These are phyloP conservation scores for Ophiostoma sp. DNA, from an alignment of 2,329 filamentous ascomycete species.

Conservation along the genomic window DNA sequence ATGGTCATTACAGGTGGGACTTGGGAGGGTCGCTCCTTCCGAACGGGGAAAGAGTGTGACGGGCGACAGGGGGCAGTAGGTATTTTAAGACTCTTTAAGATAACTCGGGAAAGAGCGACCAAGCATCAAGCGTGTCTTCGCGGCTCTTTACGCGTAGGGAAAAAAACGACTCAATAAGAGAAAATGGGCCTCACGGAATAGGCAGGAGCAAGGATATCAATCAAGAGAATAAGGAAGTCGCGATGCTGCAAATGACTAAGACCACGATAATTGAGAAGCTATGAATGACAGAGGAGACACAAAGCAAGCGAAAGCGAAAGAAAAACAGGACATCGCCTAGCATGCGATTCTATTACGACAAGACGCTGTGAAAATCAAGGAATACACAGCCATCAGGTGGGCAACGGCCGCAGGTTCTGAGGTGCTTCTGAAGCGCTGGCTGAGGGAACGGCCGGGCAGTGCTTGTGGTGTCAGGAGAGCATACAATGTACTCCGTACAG, in stretches of 20 bases:
- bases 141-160: not conserved
- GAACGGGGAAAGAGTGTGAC: conserved; percentile 11
- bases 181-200: not conserved
- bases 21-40: not conserved
- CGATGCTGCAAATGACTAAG: not conserved
- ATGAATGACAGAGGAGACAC: not conserved
- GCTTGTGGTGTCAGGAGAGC: not conserved
- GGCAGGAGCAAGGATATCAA: not conserved
- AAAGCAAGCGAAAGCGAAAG: not conserved
- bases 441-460: not conserved
- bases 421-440: conserved; percentile 14
- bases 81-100: conserved; percentile 1
- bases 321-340: not conserved
- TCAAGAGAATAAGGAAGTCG: not conserved
- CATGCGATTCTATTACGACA: not conserved
- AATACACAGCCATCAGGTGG: not conserved
- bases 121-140: conserved; percentile 2
- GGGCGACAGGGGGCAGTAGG: not conserved
- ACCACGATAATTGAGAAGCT: not conserved
- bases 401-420: conserved; percentile 15
- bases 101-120: not conserved
- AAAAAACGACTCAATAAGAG: not conserved
- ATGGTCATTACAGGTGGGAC: conserved; percentile 12
- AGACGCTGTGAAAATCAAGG: not conserved
- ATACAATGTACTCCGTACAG: not conserved